Evolutionary conservation across 202 grass and related monocot species (phyloP).

Genomic region (Zoysia matrella): DNA sequence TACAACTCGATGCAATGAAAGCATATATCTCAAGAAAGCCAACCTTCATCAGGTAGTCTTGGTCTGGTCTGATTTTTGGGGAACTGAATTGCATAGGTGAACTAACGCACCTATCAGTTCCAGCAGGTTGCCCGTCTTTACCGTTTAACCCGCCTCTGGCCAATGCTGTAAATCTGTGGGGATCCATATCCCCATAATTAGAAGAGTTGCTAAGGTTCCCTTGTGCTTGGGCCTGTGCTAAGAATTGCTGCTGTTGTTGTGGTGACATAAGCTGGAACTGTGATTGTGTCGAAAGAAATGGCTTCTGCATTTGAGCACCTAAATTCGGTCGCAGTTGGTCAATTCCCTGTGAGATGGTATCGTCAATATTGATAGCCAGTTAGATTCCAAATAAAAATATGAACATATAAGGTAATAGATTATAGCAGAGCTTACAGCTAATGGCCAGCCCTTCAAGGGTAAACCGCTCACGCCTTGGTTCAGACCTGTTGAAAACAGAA

Average conservation of each 20-base stretch:
- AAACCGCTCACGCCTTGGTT: constrained; percentile 94
- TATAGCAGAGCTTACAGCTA: constrained; percentile 67
- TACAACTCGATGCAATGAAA: not conserved
- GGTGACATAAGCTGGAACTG: constrained; percentile 97
- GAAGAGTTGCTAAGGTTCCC: constrained; percentile 66
- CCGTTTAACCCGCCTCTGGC: constrained; percentile 68
- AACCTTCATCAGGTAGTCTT: constrained; percentile 94
- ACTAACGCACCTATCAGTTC: constrained; percentile 83
- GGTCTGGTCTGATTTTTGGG: constrained; percentile 74
- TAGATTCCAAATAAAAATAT: constrained; percentile 27
- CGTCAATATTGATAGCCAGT: constrained; percentile 21
- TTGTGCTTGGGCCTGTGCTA: constrained; percentile 97
- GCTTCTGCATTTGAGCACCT: constrained; percentile 90
- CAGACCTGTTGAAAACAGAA: constrained; percentile 64
- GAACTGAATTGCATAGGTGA: constrained; percentile 83
- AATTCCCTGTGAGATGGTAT: constrained; percentile 65
- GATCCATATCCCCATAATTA: constrained; percentile 90
- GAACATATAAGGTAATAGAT: constrained; percentile 12
- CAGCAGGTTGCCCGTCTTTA: constrained; percentile 81
- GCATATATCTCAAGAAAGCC: constrained; percentile 42
- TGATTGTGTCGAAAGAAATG: constrained; percentile 83
- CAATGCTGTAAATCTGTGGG: constrained; percentile 69
- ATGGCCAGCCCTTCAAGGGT: constrained; percentile 97
- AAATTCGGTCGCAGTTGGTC: constrained; percentile 90
- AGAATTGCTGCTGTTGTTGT: constrained; percentile 91